Conservation (phyloP, 768 basidiomycete species). For the Lentinula sp. region DNA sequence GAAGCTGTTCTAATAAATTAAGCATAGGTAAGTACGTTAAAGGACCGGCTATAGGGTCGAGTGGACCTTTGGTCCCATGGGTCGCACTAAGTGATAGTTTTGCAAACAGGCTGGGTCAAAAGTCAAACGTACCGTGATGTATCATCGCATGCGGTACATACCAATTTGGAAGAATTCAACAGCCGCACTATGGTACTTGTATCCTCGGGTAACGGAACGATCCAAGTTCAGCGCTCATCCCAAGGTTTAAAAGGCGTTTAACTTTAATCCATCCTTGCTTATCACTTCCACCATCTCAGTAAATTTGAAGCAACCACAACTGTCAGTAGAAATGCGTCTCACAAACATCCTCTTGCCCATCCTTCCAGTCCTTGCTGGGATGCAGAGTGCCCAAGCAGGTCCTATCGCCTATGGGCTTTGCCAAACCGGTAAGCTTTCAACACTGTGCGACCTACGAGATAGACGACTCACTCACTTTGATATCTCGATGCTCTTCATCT, state of each 20-base stretch:
- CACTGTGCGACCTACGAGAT: neutral
- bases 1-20: too few relatives aligned
- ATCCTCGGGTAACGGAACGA: too few relatives aligned
- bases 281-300: neutral
- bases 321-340: neutral
- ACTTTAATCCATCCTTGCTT: neutral
- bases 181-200: too few relatives aligned
- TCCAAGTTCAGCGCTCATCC: neutral
- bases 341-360: neutral
- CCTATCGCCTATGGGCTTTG: conserved; percentile 28
- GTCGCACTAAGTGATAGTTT: too few relatives aligned
- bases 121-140: too few relatives aligned
- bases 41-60: too few relatives aligned
- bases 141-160: too few relatives aligned
- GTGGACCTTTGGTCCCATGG: too few relatives aligned
- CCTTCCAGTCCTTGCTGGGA: neutral
- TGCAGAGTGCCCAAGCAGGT: conserved; percentile 15
- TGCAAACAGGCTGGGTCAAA: too few relatives aligned
- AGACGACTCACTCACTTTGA: neutral
- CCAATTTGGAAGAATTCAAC: too few relatives aligned
- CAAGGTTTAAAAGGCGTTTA: neutral
- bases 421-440: conserved; percentile 29
- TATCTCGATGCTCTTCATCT: neutral
- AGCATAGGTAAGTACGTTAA: too few relatives aligned
- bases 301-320: neutral